Percentiles rank a stretch among this genome's conserved stretches.
phyloP scores from a whole-genome alignment of 306 rosid species.

The Cajanus cajan region DNA sequence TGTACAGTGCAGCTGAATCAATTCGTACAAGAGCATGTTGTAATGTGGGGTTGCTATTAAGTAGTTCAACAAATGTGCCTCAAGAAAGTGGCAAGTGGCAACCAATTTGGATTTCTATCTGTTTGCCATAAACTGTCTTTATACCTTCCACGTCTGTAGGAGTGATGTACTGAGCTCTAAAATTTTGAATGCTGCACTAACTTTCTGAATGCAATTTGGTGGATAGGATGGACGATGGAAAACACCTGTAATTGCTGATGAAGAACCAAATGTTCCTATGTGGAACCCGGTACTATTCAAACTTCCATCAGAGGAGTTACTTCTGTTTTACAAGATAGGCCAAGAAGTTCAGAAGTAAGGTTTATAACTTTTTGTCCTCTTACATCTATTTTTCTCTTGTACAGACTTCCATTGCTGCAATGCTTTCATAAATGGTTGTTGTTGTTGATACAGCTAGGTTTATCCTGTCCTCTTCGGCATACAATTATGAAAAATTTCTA shows the following conservation, averaged over 20 bases:
- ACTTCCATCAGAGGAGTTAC: constrained; percentile 82
- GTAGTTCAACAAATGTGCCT: neutral
- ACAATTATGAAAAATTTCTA: neutral
- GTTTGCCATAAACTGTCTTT: neutral
- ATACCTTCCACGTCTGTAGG: constrained; percentile 7
- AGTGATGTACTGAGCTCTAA: neutral
- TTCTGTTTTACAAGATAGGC: constrained; percentile 85
- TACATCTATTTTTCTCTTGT: neutral
- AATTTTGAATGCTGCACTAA: constrained; percentile 27
- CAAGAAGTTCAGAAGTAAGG: constrained; percentile 81
- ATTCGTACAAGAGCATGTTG: neutral
- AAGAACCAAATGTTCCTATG: constrained; percentile 74
- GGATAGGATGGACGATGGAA: constrained; percentile 75
- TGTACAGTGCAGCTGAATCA: neutral
- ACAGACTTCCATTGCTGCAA: neutral
- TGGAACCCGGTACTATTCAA: constrained; percentile 93
- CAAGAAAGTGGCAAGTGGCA: neutral
- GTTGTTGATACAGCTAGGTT: neutral
- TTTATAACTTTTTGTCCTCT: constrained; percentile 16
- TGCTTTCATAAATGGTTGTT: neutral
- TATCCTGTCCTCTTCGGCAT: neutral
- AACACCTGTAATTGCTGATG: constrained; percentile 68
- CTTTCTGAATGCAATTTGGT: constrained; percentile 26
- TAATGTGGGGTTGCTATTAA: neutral
- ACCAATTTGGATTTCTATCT: constrained; percentile 6